Percentiles rank a stretch among this genome's conserved stretches.
phyloP scores from a whole-genome alignment of 768 basidiomycete genomes.

The Pulveroboletus sp. region DNA sequence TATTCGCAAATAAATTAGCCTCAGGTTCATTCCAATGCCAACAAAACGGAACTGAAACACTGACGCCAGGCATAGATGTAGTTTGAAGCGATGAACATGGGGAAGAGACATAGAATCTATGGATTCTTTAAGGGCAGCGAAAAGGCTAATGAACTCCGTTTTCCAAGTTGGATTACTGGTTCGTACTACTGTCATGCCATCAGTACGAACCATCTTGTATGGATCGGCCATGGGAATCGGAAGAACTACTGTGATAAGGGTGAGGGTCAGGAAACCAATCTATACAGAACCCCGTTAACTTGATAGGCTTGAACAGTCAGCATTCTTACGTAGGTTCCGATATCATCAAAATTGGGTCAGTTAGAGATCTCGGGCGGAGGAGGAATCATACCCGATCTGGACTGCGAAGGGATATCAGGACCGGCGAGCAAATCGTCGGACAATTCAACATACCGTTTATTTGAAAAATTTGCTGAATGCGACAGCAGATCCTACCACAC shows the following conservation, averaged over 20 bases:
- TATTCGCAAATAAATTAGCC: constrained; percentile 1
- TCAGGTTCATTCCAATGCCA: not conserved
- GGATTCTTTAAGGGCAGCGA: constrained; percentile 66
- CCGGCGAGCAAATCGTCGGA: not conserved
- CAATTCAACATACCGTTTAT: constrained; percentile 43
- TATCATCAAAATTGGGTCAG: not conserved
- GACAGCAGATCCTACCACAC: constrained; percentile 75
- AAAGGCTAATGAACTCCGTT: constrained; percentile 67
- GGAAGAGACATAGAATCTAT: constrained; percentile 71
- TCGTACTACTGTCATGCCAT: constrained; percentile 65
- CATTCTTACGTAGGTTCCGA: constrained; percentile 74
- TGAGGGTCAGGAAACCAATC: constrained; percentile 76
- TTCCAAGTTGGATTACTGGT: constrained; percentile 74
- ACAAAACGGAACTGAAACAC: constrained; percentile 19
- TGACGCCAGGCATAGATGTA: constrained; percentile 86
- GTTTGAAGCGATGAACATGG: constrained; percentile 82
- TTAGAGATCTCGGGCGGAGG: not conserved
- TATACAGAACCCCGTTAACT: constrained; percentile 25
- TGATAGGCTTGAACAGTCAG: not conserved
- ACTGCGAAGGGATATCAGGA: constrained; percentile 11
- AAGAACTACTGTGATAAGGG: constrained; percentile 62
- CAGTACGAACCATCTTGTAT: constrained; percentile 67
- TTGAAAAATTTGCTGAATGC: constrained; percentile 71
- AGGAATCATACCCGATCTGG: constrained; percentile 26
- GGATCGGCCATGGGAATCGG: constrained; percentile 72